Conservation (phyloP, 257 asterid genomes). For the Solanum medicagineum region DNA sequence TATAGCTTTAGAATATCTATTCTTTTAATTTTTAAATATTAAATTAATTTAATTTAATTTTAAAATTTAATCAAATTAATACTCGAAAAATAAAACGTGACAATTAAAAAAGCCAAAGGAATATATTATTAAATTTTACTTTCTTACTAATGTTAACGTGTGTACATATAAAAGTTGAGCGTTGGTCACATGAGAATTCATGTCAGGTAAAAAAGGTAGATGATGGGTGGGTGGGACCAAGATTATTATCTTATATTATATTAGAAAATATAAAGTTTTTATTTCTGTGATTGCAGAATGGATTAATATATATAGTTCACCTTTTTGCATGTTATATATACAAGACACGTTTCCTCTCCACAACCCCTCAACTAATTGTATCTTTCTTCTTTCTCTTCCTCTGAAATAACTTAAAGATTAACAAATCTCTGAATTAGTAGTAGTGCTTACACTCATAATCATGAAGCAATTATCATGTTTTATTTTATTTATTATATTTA, state of each 20-base stretch:
- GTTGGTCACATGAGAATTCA: neutral
- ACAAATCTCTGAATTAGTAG: neutral
- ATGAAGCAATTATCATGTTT: slow-evolving; percentile 10
- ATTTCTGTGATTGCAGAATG: neutral
- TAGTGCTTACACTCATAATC: neutral
- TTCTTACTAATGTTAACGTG: too few relatives aligned
- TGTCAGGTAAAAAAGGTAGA: neutral
- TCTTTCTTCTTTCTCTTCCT: too few relatives aligned
- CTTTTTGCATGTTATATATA: slow-evolving; percentile 9
- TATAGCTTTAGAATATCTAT: too few relatives aligned
- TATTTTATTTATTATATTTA: neutral
- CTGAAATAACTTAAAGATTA: neutral
- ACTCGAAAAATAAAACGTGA: too few relatives aligned
- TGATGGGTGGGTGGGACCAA: neutral
- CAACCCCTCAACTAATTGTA: neutral
- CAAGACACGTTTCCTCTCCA: slow-evolving; percentile 5
- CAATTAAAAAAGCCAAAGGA: too few relatives aligned
- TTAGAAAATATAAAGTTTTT: too few relatives aligned
- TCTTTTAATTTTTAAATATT: too few relatives aligned
- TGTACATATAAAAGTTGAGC: neutral
- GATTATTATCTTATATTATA: neutral
- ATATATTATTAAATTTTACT: too few relatives aligned
- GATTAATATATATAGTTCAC: neutral
- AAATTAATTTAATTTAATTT: too few relatives aligned
- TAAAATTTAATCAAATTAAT: too few relatives aligned